Percentiles rank a stretch among this genome's conserved stretches.
These are phyloP conservation scores for Alternaria burnsii DNA, from an alignment of 2,329 filamentous ascomycete genomes.

Conservation along the genomic window DNA sequence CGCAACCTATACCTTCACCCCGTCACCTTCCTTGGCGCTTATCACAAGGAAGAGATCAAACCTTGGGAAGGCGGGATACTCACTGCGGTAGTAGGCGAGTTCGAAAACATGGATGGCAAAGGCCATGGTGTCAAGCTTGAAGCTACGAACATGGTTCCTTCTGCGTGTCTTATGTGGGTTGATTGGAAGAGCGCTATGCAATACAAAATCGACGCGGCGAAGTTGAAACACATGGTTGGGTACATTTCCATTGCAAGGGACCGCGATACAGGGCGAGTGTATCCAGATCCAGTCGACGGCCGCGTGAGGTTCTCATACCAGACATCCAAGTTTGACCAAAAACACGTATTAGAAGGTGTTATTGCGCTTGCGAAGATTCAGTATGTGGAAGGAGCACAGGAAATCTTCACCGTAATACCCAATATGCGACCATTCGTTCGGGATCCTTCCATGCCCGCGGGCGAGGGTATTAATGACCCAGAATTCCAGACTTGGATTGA, in stretches of 20 bases:
- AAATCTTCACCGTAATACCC: conserved; percentile 74
- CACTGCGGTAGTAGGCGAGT: conserved; percentile 77
- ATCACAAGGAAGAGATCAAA: conserved; percentile 75
- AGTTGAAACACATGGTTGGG: conserved; percentile 72
- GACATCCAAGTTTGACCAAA: conserved; percentile 74
- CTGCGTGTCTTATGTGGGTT: conserved; percentile 67
- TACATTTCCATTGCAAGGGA: conserved; percentile 81
- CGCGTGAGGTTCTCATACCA: conserved; percentile 74
- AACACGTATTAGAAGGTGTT: conserved; percentile 74
- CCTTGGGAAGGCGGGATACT: conserved; percentile 76
- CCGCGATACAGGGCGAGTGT: conserved; percentile 77
- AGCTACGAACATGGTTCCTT: conserved; percentile 76
- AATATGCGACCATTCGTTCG: conserved; percentile 71
- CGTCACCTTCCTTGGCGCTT: conserved; percentile 62
- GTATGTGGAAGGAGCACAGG: conserved; percentile 79
- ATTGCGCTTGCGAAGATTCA: conserved; percentile 77
- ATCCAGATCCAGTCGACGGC: conserved; percentile 73
- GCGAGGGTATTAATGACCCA: conserved; percentile 64
- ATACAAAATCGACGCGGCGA: conserved; percentile 75
- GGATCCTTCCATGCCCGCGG: conserved; percentile 22
- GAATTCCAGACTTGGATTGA: conserved; percentile 70
- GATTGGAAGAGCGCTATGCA: conserved; percentile 74
- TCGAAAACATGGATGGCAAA: conserved; percentile 80
- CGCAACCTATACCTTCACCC: conserved; percentile 85
- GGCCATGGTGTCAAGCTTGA: conserved; percentile 88